Evolutionary conservation across 495 filamentous ascomycete genomes (phyloP).

Genomic region (Penicillium argentinense): DNA sequence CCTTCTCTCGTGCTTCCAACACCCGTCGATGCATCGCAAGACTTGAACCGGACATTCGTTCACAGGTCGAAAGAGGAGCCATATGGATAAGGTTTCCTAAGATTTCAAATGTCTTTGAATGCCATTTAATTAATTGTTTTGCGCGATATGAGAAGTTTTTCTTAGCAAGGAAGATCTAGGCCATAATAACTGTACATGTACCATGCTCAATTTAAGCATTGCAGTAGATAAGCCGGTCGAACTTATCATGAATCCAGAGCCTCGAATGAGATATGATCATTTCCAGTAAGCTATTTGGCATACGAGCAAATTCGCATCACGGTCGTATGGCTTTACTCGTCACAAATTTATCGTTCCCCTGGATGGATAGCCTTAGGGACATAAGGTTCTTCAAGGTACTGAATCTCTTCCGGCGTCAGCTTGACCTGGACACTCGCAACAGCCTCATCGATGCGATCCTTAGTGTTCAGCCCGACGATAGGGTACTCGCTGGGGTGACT

Average conservation of each 20-base stretch:
- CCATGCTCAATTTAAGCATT: conserved; percentile 4
- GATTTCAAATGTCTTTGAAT: too few species aligned
- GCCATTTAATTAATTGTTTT: too few species aligned
- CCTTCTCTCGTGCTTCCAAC: conserved; percentile 17
- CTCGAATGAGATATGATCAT: conserved; percentile 6
- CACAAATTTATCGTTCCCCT: conserved; percentile 8
- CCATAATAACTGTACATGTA: conserved; percentile 5
- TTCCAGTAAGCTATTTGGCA: conserved; percentile 7
- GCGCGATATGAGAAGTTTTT: conserved; percentile 1
- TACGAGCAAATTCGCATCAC: conserved; percentile 2
- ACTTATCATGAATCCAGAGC: conserved; percentile 4
- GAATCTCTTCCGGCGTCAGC: conserved; percentile 3
- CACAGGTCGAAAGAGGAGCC: too few species aligned
- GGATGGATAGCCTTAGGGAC: conserved; percentile 4
- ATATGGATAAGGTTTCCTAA: too few species aligned
- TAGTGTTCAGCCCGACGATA: conserved; percentile 57
- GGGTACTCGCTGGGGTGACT: conserved; percentile 42
- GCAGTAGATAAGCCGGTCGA: conserved; percentile 3
- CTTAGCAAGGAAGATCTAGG: conserved; percentile 2
- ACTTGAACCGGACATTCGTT: too few species aligned
- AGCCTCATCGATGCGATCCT: conserved; percentile 54
- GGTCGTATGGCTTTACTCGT: conserved; percentile 5
- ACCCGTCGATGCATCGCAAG: too few species aligned
- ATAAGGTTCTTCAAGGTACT: conserved; percentile 7
- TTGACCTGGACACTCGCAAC: conserved; percentile 12